Evolutionary conservation across 805 yeast species (phyloP).

Genomic region (Starmerella stellata): DNA sequence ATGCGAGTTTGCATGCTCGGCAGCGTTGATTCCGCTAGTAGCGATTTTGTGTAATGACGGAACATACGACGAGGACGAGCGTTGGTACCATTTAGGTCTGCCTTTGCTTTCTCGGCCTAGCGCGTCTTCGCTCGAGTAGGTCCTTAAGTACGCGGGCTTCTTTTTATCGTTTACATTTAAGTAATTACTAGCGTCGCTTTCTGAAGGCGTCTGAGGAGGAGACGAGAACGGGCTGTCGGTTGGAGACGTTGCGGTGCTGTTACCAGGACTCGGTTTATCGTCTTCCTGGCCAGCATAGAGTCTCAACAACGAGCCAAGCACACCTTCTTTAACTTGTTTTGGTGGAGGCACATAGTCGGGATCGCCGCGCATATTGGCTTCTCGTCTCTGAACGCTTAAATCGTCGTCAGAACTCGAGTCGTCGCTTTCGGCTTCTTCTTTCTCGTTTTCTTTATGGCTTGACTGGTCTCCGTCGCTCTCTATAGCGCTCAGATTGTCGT

Average conservation of each 20-base stretch:
- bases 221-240: neutral
- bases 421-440: neutral
- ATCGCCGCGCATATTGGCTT: slow-evolving; percentile 18
- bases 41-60: slow-evolving; percentile 17
- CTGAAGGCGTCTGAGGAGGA: neutral
- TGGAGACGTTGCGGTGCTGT: neutral
- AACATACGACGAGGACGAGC: slow-evolving; percentile 13
- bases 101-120: slow-evolving; percentile 10
- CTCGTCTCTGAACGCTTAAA: slow-evolving; percentile 4
- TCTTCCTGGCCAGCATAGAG: slow-evolving; percentile 32
- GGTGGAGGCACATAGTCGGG: slow-evolving; percentile 42
- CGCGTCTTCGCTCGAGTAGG: slow-evolving; percentile 15
- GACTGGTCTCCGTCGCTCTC: slow-evolving; percentile 1
- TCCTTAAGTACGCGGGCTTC: slow-evolving; percentile 14
- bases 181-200: neutral
- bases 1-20: slow-evolving; percentile 13
- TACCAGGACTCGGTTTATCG: slow-evolving; percentile 1
- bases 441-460: neutral
- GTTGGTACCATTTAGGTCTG: slow-evolving; percentile 21
- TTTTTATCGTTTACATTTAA: slow-evolving; percentile 2
- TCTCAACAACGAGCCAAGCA: slow-evolving; percentile 55
- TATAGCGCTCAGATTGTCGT: slow-evolving; percentile 1
- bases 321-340: slow-evolving; percentile 63
- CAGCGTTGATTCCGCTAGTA: slow-evolving; percentile 11
- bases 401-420: neutral